Base-by-base conservation (phyloP, 495 filamentous ascomycete genomes). In the Penicillium alfredii region DNA sequence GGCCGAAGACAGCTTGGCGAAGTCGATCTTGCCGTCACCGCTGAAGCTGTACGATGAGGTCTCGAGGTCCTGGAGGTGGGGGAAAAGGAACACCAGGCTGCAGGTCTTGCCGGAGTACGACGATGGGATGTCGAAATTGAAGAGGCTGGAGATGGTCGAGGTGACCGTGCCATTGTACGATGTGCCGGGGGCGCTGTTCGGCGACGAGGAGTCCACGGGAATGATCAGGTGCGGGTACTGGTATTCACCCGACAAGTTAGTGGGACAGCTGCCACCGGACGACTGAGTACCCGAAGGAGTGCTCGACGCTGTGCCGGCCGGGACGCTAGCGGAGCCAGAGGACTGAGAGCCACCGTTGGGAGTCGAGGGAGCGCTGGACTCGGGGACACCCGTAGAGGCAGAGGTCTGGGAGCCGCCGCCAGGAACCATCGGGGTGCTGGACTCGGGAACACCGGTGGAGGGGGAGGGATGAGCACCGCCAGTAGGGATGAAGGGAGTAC, bases 151-250 rank as follows among this genome's bases (percentile, higher is more conserved):
- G 40, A 77, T 58, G 15, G 66, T 72, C 3, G 68, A 47, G 3
- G 67, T 68, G 18, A 83, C 60, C 5, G 68, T 63, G 22, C 78
- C 79, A 38, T 72, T 74, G 53, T 59, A 69, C 0, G 60, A 63
- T 9, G 72, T 78, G 6, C 78, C 79, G 10, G 55, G 49, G 3
- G 79, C 64, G 0, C 40, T 56, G 45, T 70, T 47, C 3, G 81
- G 76, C 21, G 61, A 43, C n/a, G 66, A 49, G 4, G 71, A 73
- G 64, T 81, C 68, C 27, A 86, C 60, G 1, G 77, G 77, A 17
- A 86, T 52, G 41, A 86, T 82, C 33, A 86, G 63, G 53, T 82
- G 75, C 9, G 83, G 82, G 51, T 62, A 78, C 46, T 82, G 63
- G 40, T 67, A 82, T 6, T 60, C 38, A 14, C 71, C 73, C 2